These are phyloP conservation scores for Candida argentea DNA, from an alignment of 805 yeast species.

Conservation along the genomic window DNA sequence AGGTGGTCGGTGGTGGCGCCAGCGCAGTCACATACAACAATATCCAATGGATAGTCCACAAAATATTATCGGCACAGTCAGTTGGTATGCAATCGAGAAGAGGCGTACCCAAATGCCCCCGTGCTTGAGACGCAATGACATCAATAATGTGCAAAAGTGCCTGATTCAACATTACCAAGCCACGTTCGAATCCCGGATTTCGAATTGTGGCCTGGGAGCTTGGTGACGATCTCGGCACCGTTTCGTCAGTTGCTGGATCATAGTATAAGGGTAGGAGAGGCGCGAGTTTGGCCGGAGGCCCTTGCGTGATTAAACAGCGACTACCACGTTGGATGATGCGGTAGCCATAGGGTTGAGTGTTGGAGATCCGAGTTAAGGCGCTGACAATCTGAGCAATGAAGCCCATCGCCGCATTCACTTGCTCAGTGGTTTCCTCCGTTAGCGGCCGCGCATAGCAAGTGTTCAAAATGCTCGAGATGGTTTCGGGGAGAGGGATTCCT, in stretches of 20 bases:
- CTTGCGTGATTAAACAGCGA: slow-evolving; percentile 8
- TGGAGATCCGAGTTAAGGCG: slow-evolving; percentile 15
- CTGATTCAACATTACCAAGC: slow-evolving; percentile 20
- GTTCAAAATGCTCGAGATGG: too few relatives aligned
- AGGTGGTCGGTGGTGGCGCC: too few relatives aligned
- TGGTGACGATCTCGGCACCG: too few relatives aligned
- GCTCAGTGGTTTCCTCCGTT: too few relatives aligned
- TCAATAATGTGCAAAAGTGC: slow-evolving; percentile 18
- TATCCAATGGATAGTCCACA: slow-evolving; percentile 31
- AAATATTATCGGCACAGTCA: slow-evolving; percentile 29
- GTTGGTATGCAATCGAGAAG: too few relatives aligned
- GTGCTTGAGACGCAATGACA: slow-evolving; percentile 9
- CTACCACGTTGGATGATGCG: slow-evolving; percentile 15
- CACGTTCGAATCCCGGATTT: too few relatives aligned
- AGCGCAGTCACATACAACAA: slow-evolving; percentile 23
- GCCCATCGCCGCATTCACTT: slow-evolving; percentile 24
- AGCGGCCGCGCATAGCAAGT: too few relatives aligned
- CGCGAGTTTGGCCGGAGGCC: too few relatives aligned
- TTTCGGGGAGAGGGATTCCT: too few relatives aligned
- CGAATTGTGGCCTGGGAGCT: too few relatives aligned
- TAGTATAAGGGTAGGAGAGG: slow-evolving; percentile 25
- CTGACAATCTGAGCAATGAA: slow-evolving; percentile 20
- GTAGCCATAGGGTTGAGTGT: slow-evolving; percentile 17
- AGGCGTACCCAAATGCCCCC: too few relatives aligned
- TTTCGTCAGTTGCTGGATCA: slow-evolving; percentile 12